Base-by-base conservation (phyloP, 371 early-diverging fungal species). In the Zopfochytrium polystomum region DNA sequence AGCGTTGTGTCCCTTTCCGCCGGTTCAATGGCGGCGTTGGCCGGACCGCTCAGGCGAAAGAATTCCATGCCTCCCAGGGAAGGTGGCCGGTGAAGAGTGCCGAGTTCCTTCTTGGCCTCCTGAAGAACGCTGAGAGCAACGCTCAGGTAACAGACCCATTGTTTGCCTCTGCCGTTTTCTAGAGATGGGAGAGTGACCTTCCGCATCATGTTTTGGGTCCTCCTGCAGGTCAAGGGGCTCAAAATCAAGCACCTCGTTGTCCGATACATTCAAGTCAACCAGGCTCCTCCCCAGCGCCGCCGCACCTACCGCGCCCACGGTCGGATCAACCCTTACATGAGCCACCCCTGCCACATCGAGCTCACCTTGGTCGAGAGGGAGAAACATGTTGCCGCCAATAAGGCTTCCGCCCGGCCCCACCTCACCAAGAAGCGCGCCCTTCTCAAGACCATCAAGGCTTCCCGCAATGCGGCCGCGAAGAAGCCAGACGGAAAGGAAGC, bases 241-340 rank as follows among this genome's bases (percentile, higher is more conserved):
- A 87, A 90, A 75, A 71, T 85, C 62, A 92, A 94, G 58, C 80
- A 84, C 72, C 81, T 96, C 56, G 86, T 90, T 63, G 84, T 99
- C 71, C 88, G 87, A 77, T 94, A 97, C 88, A 87, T 98, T 61
- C 90, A 92, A 80, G 98, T 99, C 74, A 96, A 96, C 88, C 93
- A 93, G 80, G 99, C 99, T 63, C 96, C 96, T 76, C 94, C 93
- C 83, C 92, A 93, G 79, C 92, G 96, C 72, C 91, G 99, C 75
- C 86, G 99, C 78, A 95, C 93, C 51, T 96, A 90, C 90, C 90
- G 99, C 83, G 99, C 99, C 70, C 97, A 98, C 87, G 99, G 99
- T 84, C 89, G 99, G 80, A 92, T 95, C 71, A 89, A 86, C 76
- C 77, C 98, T 61, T 99, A 92, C 90, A 92, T 93, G 91, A 85